Conservation (phyloP, 768 basidiomycete genomes). For the Leccinum barrowsii region DNA sequence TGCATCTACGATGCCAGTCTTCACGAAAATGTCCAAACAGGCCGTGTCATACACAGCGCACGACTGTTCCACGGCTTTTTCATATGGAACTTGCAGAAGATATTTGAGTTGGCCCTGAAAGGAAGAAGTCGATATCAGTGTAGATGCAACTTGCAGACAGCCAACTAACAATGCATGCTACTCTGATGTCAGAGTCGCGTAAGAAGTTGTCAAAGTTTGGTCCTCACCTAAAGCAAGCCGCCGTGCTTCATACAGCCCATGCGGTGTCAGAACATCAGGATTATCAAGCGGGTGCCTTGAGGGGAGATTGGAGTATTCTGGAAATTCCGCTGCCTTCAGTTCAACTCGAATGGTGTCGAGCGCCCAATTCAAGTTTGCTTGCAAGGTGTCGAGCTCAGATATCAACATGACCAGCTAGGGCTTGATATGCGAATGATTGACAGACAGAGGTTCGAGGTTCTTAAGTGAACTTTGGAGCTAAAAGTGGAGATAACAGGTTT, state of each 20-base stretch:
- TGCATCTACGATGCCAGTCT: conserved; percentile 1
- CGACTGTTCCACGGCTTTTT: conserved; percentile 1
- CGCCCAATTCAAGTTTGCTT: background rate
- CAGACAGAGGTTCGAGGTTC: background rate
- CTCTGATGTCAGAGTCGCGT: background rate
- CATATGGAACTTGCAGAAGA: conserved; percentile 4
- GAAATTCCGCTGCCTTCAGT: background rate
- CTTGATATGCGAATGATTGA: background rate
- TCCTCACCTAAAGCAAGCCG: background rate
- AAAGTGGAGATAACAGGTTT: background rate
- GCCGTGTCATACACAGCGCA: conserved; percentile 2
- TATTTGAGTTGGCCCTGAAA: conserved; percentile 3
- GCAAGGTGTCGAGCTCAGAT: background rate
- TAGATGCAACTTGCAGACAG: background rate
- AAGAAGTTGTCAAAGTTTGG: background rate
- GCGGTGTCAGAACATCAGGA: background rate
- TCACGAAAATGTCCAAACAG: background rate
- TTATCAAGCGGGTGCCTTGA: background rate
- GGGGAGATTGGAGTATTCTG: background rate
- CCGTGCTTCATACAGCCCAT: background rate
- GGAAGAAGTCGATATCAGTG: background rate
- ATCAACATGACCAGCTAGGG: background rate
- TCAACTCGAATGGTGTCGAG: background rate
- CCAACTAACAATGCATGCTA: background rate
- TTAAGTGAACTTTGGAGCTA: background rate